phyloP scores from a whole-genome alignment of 176 grass and related monocot genomes.

The Oryza glaberrima region DNA sequence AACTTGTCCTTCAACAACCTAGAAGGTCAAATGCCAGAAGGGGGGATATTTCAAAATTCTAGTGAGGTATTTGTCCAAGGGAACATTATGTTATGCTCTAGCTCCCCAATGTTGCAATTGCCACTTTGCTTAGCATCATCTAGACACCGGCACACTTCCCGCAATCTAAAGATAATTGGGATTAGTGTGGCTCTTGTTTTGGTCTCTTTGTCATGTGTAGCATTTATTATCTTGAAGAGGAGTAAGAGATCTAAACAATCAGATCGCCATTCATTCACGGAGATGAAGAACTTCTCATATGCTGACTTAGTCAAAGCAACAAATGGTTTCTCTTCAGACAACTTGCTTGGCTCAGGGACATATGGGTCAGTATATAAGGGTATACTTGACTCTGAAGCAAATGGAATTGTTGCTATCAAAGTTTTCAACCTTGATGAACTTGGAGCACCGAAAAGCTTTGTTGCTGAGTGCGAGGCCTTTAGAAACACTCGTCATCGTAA shows the following conservation, averaged over 20 bases:
- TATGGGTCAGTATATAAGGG: conserved; percentile 47
- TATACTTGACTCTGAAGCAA: background rate
- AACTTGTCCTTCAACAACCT: conserved; percentile 22
- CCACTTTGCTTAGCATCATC: conserved; percentile 20
- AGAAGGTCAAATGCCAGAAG: conserved; percentile 33
- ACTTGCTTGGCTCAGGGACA: conserved; percentile 31
- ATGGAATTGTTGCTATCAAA: conserved; percentile 32
- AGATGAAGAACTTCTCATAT: conserved; percentile 39
- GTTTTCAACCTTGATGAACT: conserved; percentile 36
- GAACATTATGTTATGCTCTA: conserved; percentile 36
- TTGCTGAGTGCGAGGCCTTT: conserved; percentile 45
- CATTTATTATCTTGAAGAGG: background rate
- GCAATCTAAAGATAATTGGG: background rate
- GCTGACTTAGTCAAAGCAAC: conserved; percentile 31
- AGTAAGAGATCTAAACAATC: background rate
- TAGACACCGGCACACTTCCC: background rate
- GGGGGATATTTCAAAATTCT: conserved; percentile 32
- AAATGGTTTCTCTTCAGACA: conserved; percentile 34
- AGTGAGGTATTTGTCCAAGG: conserved; percentile 27
- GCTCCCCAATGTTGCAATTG: conserved; percentile 21
- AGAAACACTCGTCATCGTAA: conserved; percentile 46
- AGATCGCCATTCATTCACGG: background rate
- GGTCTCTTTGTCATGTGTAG: background rate
- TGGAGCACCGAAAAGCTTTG: conserved; percentile 25
- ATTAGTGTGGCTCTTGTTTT: background rate